phyloP scores from a whole-genome alignment of 352 stramenopile species.

The Phytophthora fragariaefolia region DNA sequence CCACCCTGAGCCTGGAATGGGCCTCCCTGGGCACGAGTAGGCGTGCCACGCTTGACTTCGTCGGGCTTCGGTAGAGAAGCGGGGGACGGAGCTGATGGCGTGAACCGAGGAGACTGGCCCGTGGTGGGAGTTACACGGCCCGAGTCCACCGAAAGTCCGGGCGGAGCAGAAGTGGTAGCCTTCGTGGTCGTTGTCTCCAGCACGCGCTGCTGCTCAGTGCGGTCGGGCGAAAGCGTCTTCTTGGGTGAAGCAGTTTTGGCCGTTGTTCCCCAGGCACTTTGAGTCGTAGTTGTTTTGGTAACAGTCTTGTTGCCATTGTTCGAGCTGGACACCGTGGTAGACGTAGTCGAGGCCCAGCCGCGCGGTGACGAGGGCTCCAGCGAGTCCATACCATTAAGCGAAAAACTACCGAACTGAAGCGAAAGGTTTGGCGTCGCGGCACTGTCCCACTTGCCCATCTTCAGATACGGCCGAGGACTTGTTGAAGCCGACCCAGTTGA shows the following conservation, averaged over 20 bases:
- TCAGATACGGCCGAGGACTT: constrained; percentile 82
- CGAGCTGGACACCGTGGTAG: constrained; percentile 46
- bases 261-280: constrained; percentile 61
- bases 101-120: constrained; percentile 66
- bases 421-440: constrained; percentile 72
- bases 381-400: constrained; percentile 70
- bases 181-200: constrained; percentile 39
- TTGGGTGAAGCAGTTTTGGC: constrained; percentile 61
- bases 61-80: constrained; percentile 87
- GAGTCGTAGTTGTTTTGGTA: constrained; percentile 52
- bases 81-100: constrained; percentile 83
- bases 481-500: constrained; percentile 40
- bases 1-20: constrained; percentile 56
- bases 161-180: constrained; percentile 63
- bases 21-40: constrained; percentile 55
- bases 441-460: constrained; percentile 87
- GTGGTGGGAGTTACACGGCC: constrained; percentile 73
- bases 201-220: constrained; percentile 35
- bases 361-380: constrained; percentile 63
- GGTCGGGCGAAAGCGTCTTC: constrained; percentile 71
- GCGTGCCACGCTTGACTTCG: constrained; percentile 81
- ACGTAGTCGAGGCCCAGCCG: constrained; percentile 63
- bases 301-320: constrained; percentile 49
- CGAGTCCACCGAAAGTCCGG: constrained; percentile 73
- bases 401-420: constrained; percentile 90